Base-by-base conservation (phyloP, 352 stramenopile species). In the Thalassiosira livingstoniorum region DNA sequence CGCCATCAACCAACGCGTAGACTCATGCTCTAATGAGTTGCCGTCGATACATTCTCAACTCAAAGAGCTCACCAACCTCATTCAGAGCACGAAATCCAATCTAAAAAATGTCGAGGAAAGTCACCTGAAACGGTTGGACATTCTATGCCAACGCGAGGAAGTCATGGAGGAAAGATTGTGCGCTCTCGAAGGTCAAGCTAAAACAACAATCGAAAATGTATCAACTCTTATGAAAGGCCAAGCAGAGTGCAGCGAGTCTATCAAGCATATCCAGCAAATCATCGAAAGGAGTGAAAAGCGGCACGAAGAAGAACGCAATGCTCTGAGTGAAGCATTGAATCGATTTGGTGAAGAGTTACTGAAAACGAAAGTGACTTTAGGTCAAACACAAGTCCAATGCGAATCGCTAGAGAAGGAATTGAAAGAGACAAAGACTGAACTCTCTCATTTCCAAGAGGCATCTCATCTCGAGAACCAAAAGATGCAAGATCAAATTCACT, bases 341-440 rank as follows among this genome's bases (percentile, higher is more conserved):
- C 67, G 63, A 5, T 82, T 79, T 54, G 79, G 79, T 7, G 73
- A 86, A 42, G 78, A 85, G 43, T 39, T 85, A 39, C 78, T 85
- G 34, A 80, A 75, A 51, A 76, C 58, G 3, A 85, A 85, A 63
- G 70, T 80, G 31, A 69, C 55, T 10, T 58, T 85, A 31, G 71
- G 78, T 4, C 78, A 85, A 60, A 85, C 70, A 57, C 70, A 75
- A 85, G 78, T 85, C n/a, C 57, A 35, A 72, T 85, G 78, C 53
- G 65, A 80, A 68, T n/a, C 29, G 32, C 73, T 86, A 23, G 72
- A 82, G 47, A 82, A 75, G 39, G 72, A 86, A 45, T 55, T 75
- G 7, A 35, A 27, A 35, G 65, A 73, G 57, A 70, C 61, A 0
- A 82, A 78, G 32, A 57, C 43, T 23, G 75, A 87, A 76, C 64